Base-by-base conservation (phyloP, 257 asterid species). In the Penstemon barbatus region DNA sequence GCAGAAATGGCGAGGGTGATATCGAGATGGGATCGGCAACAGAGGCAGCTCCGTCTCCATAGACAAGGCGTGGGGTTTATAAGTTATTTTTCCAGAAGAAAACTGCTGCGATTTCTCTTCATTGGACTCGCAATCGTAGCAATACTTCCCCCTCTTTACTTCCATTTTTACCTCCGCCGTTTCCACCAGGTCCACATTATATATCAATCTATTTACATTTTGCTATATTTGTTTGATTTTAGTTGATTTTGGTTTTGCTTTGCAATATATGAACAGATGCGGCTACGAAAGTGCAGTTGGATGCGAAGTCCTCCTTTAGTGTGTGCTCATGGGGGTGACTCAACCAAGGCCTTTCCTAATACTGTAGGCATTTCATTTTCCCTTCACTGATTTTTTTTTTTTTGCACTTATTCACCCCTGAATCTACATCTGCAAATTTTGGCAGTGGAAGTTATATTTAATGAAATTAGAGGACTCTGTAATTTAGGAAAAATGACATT, bases 241-340 rank as follows among this genome's bases (percentile, higher is more conserved):
- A 49, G 10, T 49, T 49, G 54, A 49, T 49, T 49, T 11, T 49
- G 4, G 3, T 10, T 6, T 12, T 57, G 37, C 50, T 66, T 61
- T 52, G 33, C 44, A 55, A 57, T 75, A 45, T 57, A 37, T 66
- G 36, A 75, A 83, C 94, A 91, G 97, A 67, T 80, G 70, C 93
- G 79, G 80, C 46, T 65, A 38, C 80, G 74, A 3, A 89, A 80
- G 69, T 92, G 98, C 80, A 75, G 86, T 54, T 92, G 98, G 98
- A 79, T 89, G 42, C 76, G 68, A 33, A 85, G 64, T 77, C 89
- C 96, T 76, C 97, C 97, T 37, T 80, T 93, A 65, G 95, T 87
- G 33, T 93, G 99, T 79, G 99, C 99, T 65, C 99, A 93, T 80
- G 99, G 99, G 58, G 99, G 99, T 54, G 99, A 93, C 82, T 86